phyloP scores from a whole-genome alignment of 2,329 filamentous ascomycete species.

The Cadophora malorum region DNA sequence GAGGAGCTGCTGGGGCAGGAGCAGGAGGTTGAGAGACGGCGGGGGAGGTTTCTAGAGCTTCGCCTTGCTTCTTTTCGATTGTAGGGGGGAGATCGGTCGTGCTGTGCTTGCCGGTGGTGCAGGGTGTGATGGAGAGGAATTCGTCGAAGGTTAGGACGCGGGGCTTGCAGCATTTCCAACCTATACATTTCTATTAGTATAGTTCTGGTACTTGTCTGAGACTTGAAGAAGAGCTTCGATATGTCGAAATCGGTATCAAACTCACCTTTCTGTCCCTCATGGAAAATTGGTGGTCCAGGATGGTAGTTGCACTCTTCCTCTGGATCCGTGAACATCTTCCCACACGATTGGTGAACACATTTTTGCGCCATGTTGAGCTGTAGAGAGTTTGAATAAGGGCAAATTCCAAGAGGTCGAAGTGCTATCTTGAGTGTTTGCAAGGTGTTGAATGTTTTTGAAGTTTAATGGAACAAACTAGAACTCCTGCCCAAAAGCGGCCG shows the following conservation, averaged over 20 bases:
- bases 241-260: constrained; percentile 27
- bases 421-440: neutral
- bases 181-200: constrained; percentile 53
- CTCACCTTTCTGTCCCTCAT: constrained; percentile 97
- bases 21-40: neutral
- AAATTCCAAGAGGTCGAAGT: neutral
- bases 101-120: constrained; percentile 91
- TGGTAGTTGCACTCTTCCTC: constrained; percentile 91
- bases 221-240: neutral
- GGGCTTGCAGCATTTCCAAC: constrained; percentile 99
- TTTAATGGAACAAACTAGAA: constrained; percentile 23
- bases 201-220: neutral
- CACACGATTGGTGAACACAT: constrained; percentile 96
- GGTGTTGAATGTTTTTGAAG: constrained; percentile 9
- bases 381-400: neutral
- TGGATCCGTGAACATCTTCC: constrained; percentile 82
- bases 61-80: constrained; percentile 62
- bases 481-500: neutral
- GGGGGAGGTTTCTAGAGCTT: constrained; percentile 41
- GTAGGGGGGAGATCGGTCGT: constrained; percentile 75
- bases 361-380: constrained; percentile 62
- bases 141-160: constrained; percentile 97
- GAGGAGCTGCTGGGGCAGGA: constrained; percentile 47
- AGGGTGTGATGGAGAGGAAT: constrained; percentile 91
- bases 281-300: constrained; percentile 91